A percentile compares a stretch with the other conserved stretches of the same genome.
These are phyloP conservation scores for Haematococcus lacustris DNA, from an alignment of 139 green algal genomes.

Conservation along the genomic window DNA sequence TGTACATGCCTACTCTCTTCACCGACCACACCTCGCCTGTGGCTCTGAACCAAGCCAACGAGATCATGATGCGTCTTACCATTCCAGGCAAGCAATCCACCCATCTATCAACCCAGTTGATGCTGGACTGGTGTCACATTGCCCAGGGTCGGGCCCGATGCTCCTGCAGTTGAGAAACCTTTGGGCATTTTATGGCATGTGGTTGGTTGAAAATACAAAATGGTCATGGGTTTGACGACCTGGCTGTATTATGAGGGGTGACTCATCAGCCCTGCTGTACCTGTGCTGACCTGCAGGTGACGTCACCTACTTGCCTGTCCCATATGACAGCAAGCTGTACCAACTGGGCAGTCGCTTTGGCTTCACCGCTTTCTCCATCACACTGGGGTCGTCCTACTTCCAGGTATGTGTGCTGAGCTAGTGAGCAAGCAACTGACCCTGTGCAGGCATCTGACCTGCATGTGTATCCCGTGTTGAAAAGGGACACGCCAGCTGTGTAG, in stretches of 20 bases:
- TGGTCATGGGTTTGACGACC: neutral
- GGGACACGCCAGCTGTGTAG: too few relatives aligned
- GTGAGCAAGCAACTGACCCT: too few relatives aligned
- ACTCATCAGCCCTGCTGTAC: neutral
- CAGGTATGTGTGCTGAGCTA: constrained; percentile 11
- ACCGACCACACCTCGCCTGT: neutral
- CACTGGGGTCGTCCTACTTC: constrained; percentile 44
- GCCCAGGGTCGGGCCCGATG: too few relatives aligned
- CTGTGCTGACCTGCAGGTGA: constrained; percentile 17
- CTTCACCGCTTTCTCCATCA: constrained; percentile 38
- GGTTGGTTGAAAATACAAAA: neutral
- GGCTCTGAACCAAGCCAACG: neutral
- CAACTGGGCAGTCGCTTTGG: constrained; percentile 23
- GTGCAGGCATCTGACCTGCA: too few relatives aligned
- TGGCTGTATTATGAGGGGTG: neutral
- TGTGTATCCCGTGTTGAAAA: too few relatives aligned
- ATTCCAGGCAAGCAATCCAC: neutral
- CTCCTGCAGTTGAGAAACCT: too few relatives aligned
- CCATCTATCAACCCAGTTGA: neutral
- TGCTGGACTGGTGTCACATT: neutral
- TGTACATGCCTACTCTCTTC: neutral
- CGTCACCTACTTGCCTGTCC: constrained; percentile 31
- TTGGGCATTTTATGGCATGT: neutral
- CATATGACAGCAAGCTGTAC: constrained; percentile 24
- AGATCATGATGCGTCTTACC: neutral